Base-by-base conservation (phyloP, 495 filamentous ascomycete genomes). In the Tuber melanosporum region DNA sequence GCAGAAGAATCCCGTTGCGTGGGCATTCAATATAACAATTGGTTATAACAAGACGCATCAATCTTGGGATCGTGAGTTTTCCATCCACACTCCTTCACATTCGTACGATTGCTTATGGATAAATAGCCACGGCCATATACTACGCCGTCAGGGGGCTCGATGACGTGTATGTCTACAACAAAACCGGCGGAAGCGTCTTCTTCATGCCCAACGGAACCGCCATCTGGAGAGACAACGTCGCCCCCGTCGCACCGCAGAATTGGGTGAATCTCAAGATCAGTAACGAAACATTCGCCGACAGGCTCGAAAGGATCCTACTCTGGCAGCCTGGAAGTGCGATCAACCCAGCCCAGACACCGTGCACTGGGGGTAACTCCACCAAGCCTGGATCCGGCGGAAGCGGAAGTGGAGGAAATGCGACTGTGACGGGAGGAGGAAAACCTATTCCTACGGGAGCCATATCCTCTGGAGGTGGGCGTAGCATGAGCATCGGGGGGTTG, bases 131-230 rank as follows among this genome's bases (percentile, higher is more conserved):
- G n/a, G 77, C 77, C 20, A 43, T 84, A 10, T 84, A 84, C 71
- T 84, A 84, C 32, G 81, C 83, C 20, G 77, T 83, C 32, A 82
- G 83, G 44, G 82, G 82, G 8, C 77, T 84, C 6, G 83, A 84
- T 71, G 81, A 84, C 39, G 78, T 80, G 0, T 84, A 81, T 69
- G 44, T 75, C 47, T 84, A 79, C 77, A 84, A 84, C 69, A 83
- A 84, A 42, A 73, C 77, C 2, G 73, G 66, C 1, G 82, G 79
- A 17, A 76, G 80, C 20, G 80, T 79, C 20, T 78, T 78, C 57
- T 74, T 66, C n/a, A 66, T 81, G 36, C 78, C 82, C 2, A 83
- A 81, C 2, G 77, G 74, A 22, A 79, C 82, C 32, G 82, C 66
- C 42, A 81, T 79, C 72, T 79, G 83, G 79, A 74, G 79, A 20